phyloP scores from a whole-genome alignment of 768 basidiomycete genomes.

The Termitomyces sp. region DNA sequence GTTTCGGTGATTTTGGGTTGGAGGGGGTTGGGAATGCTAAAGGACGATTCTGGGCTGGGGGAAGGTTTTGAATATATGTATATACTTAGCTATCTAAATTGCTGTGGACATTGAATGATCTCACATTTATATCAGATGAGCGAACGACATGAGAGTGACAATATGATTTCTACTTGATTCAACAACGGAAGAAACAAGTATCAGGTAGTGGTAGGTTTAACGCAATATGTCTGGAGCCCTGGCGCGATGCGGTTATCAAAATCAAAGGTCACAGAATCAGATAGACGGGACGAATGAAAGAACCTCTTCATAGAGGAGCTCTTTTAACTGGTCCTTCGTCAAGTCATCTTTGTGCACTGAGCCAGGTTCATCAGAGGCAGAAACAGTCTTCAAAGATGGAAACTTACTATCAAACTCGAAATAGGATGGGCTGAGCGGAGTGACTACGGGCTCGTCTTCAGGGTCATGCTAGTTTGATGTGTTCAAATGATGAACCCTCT shows the following conservation, averaged over 20 bases:
- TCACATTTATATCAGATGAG: background rate
- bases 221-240: slow-evolving; percentile 11
- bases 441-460: slow-evolving; percentile 84
- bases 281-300: slow-evolving; percentile 68
- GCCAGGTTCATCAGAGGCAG: slow-evolving; percentile 4
- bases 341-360: slow-evolving; percentile 71
- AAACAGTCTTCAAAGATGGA: background rate
- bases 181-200: slow-evolving; percentile 17
- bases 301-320: slow-evolving; percentile 82
- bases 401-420: slow-evolving; percentile 85
- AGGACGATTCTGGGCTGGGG: slow-evolving; percentile 53
- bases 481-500: slow-evolving; percentile 1
- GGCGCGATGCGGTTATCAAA: background rate
- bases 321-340: slow-evolving; percentile 76
- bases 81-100: background rate
- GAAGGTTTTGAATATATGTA: slow-evolving; percentile 32
- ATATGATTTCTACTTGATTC: slow-evolving; percentile 11
- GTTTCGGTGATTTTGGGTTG: slow-evolving; percentile 82
- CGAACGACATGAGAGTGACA: background rate
- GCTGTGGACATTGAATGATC: no score
- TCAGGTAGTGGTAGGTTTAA: slow-evolving; percentile 4
- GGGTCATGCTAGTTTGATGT: slow-evolving; percentile 62
- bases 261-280: slow-evolving; percentile 23
- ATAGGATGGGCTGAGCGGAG: slow-evolving; percentile 77
- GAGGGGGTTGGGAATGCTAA: slow-evolving; percentile 66